Conservation (phyloP, 1,284 basidiomycete species). For the Bjerkandera adusta region DNA sequence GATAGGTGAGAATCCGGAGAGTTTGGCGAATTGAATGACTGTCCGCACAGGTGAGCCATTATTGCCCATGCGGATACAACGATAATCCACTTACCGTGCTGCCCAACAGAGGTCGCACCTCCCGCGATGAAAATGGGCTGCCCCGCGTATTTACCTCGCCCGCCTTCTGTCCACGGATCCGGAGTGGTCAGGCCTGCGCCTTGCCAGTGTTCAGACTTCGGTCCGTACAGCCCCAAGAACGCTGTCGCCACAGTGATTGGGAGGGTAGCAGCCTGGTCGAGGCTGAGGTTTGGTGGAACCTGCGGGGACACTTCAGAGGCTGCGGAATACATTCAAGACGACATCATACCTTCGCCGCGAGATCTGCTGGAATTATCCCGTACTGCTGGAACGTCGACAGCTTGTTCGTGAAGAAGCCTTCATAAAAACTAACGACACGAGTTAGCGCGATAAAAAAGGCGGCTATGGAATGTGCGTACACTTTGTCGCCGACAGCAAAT, state of each 20-base stretch:
- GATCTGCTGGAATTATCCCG: constrained; percentile 26
- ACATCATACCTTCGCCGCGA: constrained; percentile 26
- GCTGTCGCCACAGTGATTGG: constrained; percentile 29
- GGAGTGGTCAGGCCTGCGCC: constrained; percentile 17
- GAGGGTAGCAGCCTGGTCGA: constrained; percentile 31
- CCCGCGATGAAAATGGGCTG: constrained; percentile 34
- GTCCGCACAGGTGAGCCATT: background rate
- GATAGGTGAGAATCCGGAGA: constrained; percentile 48
- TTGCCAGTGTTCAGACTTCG: constrained; percentile 7
- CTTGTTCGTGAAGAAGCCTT: constrained; percentile 12
- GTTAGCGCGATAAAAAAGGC: background rate
- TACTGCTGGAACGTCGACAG: constrained; percentile 34
- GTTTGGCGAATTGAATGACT: constrained; percentile 43
- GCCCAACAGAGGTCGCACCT: constrained; percentile 36
- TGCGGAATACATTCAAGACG: background rate
- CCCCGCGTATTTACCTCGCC: constrained; percentile 22
- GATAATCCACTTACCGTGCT: constrained; percentile 25
- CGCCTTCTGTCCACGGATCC: constrained; percentile 24
- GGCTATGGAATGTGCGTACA: constrained; percentile 37
- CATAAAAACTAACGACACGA: constrained; percentile 10
- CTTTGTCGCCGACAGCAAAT: constrained; percentile 54
- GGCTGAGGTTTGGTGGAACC: constrained; percentile 29
- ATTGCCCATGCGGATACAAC: background rate
- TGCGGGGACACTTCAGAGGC: constrained; percentile 6
- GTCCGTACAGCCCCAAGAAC: constrained; percentile 25